Base-by-base conservation (phyloP, 2,329 filamentous ascomycete genomes). In the Stylonectria norvegica region DNA sequence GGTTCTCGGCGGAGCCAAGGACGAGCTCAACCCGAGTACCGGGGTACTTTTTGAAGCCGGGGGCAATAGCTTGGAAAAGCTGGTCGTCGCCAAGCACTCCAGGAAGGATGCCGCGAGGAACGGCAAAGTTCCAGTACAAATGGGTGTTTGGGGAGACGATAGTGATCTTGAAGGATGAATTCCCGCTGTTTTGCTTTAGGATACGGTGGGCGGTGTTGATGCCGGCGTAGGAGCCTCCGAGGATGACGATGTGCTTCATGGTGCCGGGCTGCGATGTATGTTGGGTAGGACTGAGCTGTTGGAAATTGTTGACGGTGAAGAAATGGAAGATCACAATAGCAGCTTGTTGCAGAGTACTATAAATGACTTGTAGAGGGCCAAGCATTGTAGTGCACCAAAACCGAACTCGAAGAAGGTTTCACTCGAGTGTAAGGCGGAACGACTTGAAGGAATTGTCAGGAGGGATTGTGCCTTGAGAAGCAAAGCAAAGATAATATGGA, bases 161-260 rank as follows among this genome's bases (percentile, higher is more conserved):
- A 7, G 19, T 25, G 15, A 42, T 28, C 19, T 37, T 36, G 20
- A 42, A 25, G 4, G 22, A 2, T 5, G 16, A 6, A 19, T 22
- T 14, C 18, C 19, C 37, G n/a, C 20, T 20, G 25, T 19, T 27
- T 4, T 42, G 34, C 16, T 42, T 42, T 10, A 42, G 28, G n/a
- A 42, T 20, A 17, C 29, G 34, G 11, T 42, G 39, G 2, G 39
- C 28, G 16, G 29, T 18, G 29, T 28, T 30, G 20, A 42, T 16
- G 4, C 39, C 39, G 20, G 39, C 28, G 22, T 36, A 42, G 20
- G 27, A 30, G 20, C 16, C 39, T n/a, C 39, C 39, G 5, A 42
- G 22, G n/a, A 42, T 33, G 7, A 42, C 34, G 8, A 42, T 31
- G 18, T 29, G 35, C 12, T 40, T 39, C 37, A 36, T 25, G 5